phyloP scores from a whole-genome alignment of 306 rosid genomes.

The Fragaria nilgerrensis region DNA sequence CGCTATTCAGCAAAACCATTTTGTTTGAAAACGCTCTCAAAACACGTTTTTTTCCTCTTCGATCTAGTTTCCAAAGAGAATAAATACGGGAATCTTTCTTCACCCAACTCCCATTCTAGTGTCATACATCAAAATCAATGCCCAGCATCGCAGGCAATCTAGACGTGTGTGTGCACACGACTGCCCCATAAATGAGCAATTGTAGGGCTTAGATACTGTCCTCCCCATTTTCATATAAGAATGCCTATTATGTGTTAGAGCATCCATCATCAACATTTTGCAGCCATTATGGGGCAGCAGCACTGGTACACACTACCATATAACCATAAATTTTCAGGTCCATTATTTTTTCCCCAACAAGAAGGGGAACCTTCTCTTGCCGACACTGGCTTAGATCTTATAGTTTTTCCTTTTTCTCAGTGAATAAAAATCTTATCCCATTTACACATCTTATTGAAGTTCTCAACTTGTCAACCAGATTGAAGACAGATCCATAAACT shows the following conservation, averaged over 20 bases:
- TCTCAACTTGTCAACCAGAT: conserved; percentile 2
- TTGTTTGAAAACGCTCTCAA: not conserved
- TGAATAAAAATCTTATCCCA: not conserved
- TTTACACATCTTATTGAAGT: conserved; percentile 1
- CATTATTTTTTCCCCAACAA: conserved; percentile 8
- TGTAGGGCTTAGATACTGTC: not conserved
- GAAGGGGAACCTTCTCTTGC: conserved; percentile 17
- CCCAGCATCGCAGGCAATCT: conserved; percentile 1
- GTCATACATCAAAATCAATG: not conserved
- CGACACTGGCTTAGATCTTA: conserved; percentile 13
- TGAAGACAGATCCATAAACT: conserved; percentile 6
- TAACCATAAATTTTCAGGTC: conserved; percentile 14
- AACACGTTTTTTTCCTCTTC: not conserved
- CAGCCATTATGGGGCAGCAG: not conserved
- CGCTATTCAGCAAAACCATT: no score
- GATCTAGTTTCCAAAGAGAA: not conserved
- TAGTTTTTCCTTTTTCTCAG: not conserved
- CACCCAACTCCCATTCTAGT: conserved; percentile 7
- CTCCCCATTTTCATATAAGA: not conserved
- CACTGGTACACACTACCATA: not conserved
- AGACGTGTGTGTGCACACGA: not conserved
- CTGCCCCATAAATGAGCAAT: conserved; percentile 8
- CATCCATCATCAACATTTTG: not conserved
- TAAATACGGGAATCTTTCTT: not conserved
- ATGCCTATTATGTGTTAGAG: not conserved